A percentile compares a stretch with the other conserved stretches of the same genome.
phyloP scores from a whole-genome alignment of 495 filamentous ascomycete species.

The Penicillium goetzii region DNA sequence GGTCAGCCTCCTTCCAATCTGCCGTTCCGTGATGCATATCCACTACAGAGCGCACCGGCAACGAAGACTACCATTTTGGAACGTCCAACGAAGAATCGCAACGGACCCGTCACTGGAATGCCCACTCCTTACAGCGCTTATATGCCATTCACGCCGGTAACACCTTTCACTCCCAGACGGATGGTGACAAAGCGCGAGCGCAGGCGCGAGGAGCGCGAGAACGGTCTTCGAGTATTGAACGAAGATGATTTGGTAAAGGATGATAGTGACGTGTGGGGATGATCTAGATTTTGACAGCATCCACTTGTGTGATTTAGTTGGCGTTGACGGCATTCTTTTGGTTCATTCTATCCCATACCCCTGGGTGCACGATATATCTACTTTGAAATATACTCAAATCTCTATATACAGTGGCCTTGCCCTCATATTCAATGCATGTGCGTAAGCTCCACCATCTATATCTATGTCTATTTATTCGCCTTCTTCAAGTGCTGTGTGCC shows the following conservation, averaged over 20 bases:
- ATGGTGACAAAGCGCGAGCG: constrained; percentile 76
- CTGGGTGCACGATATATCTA: background rate
- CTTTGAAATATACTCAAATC: background rate
- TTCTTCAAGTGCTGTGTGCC: constrained; percentile 32
- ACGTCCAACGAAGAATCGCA: constrained; percentile 57
- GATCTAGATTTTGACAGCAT: constrained; percentile 12
- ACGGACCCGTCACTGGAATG: constrained; percentile 72
- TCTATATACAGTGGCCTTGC: constrained; percentile 25
- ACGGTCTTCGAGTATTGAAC: constrained; percentile 44
- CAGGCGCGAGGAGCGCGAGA: constrained; percentile 54
- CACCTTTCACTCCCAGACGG: constrained; percentile 80
- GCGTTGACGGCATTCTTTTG: background rate
- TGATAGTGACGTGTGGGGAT: constrained; percentile 62
- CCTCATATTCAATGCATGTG: constrained; percentile 3
- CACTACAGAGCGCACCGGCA: constrained; percentile 57
- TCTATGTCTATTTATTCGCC: constrained; percentile 19
- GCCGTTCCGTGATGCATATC: constrained; percentile 61
- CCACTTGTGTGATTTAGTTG: background rate
- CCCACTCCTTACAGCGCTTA: constrained; percentile 88
- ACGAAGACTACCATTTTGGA: constrained; percentile 84
- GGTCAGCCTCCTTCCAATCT: constrained; percentile 43
- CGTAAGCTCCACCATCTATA: background rate
- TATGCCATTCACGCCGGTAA: constrained; percentile 86
- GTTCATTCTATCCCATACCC: background rate
- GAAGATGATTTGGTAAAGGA: constrained; percentile 55